Base-by-base conservation (phyloP, 805 yeast genomes). In the Saccharomycopsis sp. region DNA sequence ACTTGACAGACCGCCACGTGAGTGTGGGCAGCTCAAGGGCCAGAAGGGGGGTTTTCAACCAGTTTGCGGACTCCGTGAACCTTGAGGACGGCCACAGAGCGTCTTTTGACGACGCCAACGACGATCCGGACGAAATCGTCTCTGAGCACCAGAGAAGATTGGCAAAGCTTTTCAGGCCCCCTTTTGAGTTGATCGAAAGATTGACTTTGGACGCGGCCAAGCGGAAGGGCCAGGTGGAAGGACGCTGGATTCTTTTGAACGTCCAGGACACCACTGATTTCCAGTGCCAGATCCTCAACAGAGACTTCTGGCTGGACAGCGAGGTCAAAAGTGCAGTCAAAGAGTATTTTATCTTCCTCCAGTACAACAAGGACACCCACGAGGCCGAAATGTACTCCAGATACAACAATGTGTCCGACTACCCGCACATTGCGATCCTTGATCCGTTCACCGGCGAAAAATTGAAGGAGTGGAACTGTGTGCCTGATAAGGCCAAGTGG, bases 391-490 rank as follows among this genome's bases (percentile, higher is more conserved):
- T 78, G 60, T 94, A 89, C 68, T 65, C 77, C 18, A 84, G 86
- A 61, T 85, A 87, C 65, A 91, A 94, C 69, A 85, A 86, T 2
- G 78, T 88, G 51, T 54, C 41, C 2, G 24, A 20, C 15, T 86
- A 74, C 68, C 99, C 99, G 1, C 97, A 94, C 68, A 84, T 94
- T 48, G 88, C 97, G 1, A 88, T 94, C 46, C 69, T 94, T 53
- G 99, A 94, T 67, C 97, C 99, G 1, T 82, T 91, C 68, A 94
- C 99, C 0, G 98, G 98, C 21, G 99, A 94, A 71, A 78, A 96
- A 60, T 79, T 90, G 57, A 79, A 80, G 63, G 77, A 76, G 55
- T 94, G 97, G 97, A 73, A 76, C n/a, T 72, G 71, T 34, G 84
- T 82, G 0, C 95, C 95, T 0, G 72, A 73, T 18, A 75, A 79